phyloP scores from a whole-genome alignment of 805 yeast genomes.

The Myxozyma kluyveri region DNA sequence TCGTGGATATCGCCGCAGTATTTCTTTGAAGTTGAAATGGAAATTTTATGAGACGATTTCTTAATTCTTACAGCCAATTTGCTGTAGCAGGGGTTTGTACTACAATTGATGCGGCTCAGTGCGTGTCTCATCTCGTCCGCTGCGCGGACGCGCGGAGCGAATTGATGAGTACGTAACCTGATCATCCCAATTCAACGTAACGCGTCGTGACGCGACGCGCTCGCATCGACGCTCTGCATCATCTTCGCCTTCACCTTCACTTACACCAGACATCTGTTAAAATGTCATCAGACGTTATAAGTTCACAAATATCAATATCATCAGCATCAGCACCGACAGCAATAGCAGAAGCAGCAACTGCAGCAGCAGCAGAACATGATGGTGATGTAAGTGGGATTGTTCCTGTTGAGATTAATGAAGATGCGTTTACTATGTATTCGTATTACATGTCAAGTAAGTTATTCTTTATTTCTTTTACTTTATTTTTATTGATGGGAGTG shows the following conservation, averaged over 20 bases:
- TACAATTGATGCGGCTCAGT: too few relatives aligned
- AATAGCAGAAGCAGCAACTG: neutral
- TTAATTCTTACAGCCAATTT: too few relatives aligned
- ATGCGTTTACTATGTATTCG: conserved; percentile 25
- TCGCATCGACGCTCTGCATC: neutral
- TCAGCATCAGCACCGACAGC: too few relatives aligned
- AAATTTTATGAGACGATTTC: too few relatives aligned
- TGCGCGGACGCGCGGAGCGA: too few relatives aligned
- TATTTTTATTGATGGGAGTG: neutral
- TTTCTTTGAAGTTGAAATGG: neutral
- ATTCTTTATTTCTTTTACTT: neutral
- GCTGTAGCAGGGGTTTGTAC: too few relatives aligned
- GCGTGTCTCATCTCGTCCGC: too few relatives aligned
- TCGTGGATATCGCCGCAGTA: neutral
- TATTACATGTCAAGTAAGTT: conserved; percentile 23
- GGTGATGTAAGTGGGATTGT: neutral
- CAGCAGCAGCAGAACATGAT: neutral
- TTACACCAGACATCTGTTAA: too few relatives aligned
- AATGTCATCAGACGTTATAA: too few relatives aligned
- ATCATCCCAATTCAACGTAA: too few relatives aligned
- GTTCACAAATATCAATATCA: too few relatives aligned
- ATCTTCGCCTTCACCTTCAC: neutral
- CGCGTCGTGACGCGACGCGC: neutral
- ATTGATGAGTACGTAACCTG: too few relatives aligned
- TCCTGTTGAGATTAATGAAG: conserved; percentile 12